Evolutionary conservation across 306 rosid genomes (phyloP).

Genomic region (Ochetophila trinervis): DNA sequence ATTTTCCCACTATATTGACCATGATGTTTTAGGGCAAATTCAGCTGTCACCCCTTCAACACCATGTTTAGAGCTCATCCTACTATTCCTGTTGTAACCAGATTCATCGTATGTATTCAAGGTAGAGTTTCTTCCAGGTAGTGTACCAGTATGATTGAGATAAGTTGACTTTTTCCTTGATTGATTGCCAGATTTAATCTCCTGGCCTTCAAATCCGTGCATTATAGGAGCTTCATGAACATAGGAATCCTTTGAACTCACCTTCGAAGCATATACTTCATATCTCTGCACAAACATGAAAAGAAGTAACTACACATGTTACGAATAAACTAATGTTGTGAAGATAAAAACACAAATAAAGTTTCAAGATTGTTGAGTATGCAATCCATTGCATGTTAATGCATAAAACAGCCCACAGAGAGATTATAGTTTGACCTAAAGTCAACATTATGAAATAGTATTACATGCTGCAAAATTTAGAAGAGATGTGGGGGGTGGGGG

Average conservation of each 20-base stretch:
- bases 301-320: neutral
- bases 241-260: slow-evolving; percentile 57
- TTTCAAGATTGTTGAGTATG: neutral
- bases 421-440: too few relatives aligned
- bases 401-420: too few relatives aligned
- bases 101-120: slow-evolving; percentile 57
- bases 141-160: slow-evolving; percentile 29
- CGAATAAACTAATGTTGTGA: slow-evolving; percentile 13
- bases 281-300: slow-evolving; percentile 49
- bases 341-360: neutral
- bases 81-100: slow-evolving; percentile 47
- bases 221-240: slow-evolving; percentile 44
- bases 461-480: too few relatives aligned
- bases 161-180: slow-evolving; percentile 38
- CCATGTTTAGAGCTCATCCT: slow-evolving; percentile 47
- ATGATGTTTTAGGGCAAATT: slow-evolving; percentile 48
- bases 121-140: slow-evolving; percentile 57
- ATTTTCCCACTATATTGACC: slow-evolving; percentile 52
- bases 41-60: slow-evolving; percentile 48
- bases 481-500: too few relatives aligned
- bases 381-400: neutral
- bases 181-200: slow-evolving; percentile 47
- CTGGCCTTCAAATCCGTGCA: slow-evolving; percentile 50
- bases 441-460: neutral
- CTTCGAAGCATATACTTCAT: slow-evolving; percentile 51